Base-by-base conservation (phyloP, 192 early-diverging fungal genomes). In the Coemansia sp. region DNA sequence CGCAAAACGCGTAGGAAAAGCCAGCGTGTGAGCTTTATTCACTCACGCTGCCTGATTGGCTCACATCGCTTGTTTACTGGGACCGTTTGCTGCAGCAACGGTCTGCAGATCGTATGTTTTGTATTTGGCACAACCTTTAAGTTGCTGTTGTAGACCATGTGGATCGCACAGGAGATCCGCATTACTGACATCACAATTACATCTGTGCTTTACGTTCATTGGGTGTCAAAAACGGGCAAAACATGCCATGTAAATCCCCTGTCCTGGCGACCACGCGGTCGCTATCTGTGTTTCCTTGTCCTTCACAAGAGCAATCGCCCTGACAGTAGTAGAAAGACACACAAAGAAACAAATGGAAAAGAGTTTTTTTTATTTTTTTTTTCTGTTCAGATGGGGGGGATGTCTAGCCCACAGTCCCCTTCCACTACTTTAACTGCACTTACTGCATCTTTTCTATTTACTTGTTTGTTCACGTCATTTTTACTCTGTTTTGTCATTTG, bases 381-480 rank as follows among this genome's bases (percentile, higher is more conserved):
- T 36, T 36, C 5, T 17, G 42, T 44, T 17, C 17, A 17, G 42
- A 44, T 12, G 14, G 42, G 41, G 42, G 42, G 42, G 42, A 44
- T 44, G 4, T 53, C 25, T 1, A 36, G 3, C 25, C 51, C 25
- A 7, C 27, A 2, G 11, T 58, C 29, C 32, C 5, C 21, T 5
- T 29, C 23, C 27, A 27, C 27, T 58, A 36, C 34, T 32, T 58
- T 58, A 14, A 15, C 31, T 58, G 19, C 46, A 8, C 19, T 48
- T 68, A 31, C 64, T 25, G 32, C 61, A 63, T 63, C 36, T n/a
- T 44, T 17, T 14, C 27, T 27, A 27, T 27, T 27, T 27, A 27
- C 42, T 44, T 44, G 42, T 17, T 44, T 44, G 42, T 44, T 44
- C 42, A 44, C 42, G 42, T 44, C 42, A 44, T 63, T 17, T 63